Conservation (phyloP, 331 rosid species). For the Cydonia oblonga region DNA sequence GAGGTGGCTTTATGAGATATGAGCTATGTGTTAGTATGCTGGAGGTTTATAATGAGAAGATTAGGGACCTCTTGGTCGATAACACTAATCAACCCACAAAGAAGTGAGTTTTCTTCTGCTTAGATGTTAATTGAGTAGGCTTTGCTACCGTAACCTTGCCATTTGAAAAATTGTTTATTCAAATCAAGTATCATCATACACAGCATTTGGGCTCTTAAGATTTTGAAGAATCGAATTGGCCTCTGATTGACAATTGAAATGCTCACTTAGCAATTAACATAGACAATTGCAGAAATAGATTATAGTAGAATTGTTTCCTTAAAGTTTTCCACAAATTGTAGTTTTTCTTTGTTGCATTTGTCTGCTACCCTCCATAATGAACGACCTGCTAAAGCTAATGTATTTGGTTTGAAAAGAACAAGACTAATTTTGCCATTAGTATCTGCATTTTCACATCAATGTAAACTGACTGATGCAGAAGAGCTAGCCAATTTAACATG, state of each 20-base stretch:
- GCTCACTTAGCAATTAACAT: not conserved
- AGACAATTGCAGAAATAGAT: not conserved
- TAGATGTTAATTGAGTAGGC: not conserved
- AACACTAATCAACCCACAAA: constrained; percentile 58
- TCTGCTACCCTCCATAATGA: too few relatives aligned
- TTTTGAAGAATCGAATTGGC: not conserved
- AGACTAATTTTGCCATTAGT: too few relatives aligned
- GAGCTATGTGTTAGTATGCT: constrained; percentile 80
- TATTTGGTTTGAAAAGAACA: too few relatives aligned
- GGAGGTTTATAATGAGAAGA: constrained; percentile 94
- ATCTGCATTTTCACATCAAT: too few relatives aligned
- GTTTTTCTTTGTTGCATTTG: too few relatives aligned
- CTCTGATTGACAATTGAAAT: not conserved
- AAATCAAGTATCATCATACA: not conserved
- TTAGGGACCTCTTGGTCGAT: constrained; percentile 77
- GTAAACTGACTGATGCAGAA: too few relatives aligned
- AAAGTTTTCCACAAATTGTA: too few relatives aligned
- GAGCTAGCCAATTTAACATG: too few relatives aligned
- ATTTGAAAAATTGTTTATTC: not conserved
- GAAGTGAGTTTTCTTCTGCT: constrained; percentile 30
- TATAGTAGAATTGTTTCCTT: too few relatives aligned
- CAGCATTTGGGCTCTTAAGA: not conserved
- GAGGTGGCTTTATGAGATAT: constrained; percentile 60
- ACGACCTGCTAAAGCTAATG: too few relatives aligned
- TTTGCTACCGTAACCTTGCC: not conserved